These are phyloP conservation scores for Cenococcum geophilum DNA, from an alignment of 495 filamentous ascomycete species.

Conservation along the genomic window DNA sequence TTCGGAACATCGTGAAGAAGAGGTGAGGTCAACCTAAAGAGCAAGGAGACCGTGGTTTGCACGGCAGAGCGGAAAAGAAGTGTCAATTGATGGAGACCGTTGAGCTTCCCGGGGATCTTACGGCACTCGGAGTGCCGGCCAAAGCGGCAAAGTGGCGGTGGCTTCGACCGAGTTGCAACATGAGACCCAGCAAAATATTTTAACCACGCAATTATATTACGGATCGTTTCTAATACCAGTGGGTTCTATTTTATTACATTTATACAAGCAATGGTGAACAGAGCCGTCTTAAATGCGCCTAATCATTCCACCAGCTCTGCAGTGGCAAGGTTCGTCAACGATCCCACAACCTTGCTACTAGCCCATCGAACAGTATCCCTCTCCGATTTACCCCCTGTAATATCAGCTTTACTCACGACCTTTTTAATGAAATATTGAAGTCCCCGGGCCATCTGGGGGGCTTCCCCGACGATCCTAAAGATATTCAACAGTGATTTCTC, in stretches of 20 bases:
- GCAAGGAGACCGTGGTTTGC: slow-evolving; percentile 23
- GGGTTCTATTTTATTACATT: background rate
- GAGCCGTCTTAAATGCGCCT: background rate
- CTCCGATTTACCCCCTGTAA: slow-evolving; percentile 55
- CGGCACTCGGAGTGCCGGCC: background rate
- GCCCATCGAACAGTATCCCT: slow-evolving; percentile 62
- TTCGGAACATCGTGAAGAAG: slow-evolving; percentile 59
- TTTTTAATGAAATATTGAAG: slow-evolving; percentile 74
- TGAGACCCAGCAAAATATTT: background rate
- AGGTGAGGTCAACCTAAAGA: slow-evolving; percentile 29
- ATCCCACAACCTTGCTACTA: slow-evolving; percentile 56
- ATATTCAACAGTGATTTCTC: slow-evolving; percentile 55
- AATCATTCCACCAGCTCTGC: slow-evolving; percentile 7
- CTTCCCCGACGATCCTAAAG: slow-evolving; percentile 56
- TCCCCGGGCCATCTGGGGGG: slow-evolving; percentile 59
- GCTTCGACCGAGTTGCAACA: background rate
- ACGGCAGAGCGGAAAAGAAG: slow-evolving; percentile 28
- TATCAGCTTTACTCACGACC: slow-evolving; percentile 63
- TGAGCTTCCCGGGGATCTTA: background rate
- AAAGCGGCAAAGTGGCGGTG: background rate
- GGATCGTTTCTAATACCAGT: background rate
- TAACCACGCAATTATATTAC: background rate
- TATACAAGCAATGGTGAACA: background rate
- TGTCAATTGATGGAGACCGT: slow-evolving; percentile 27
- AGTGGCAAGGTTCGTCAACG: slow-evolving; percentile 11